Evolutionary conservation across 2,329 filamentous ascomycete genomes (phyloP).

Genomic region (Alternaria infectoria): DNA sequence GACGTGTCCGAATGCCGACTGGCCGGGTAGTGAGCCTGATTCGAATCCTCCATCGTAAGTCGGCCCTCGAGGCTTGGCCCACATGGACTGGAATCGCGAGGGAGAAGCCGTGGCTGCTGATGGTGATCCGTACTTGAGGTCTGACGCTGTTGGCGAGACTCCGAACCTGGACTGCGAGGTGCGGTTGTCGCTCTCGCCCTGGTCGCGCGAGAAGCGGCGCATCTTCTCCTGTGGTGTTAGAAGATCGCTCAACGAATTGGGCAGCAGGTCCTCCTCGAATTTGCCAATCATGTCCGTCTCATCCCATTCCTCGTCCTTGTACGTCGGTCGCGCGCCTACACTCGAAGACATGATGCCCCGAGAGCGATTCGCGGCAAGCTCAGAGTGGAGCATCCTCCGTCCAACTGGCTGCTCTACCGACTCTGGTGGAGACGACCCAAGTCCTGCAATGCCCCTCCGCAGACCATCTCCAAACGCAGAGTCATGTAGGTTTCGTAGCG

Average conservation of each 20-base stretch:
- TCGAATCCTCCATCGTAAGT: conserved; percentile 55
- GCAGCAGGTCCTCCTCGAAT: conserved; percentile 89
- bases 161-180: conserved; percentile 59
- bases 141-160: conserved; percentile 52
- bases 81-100: conserved; percentile 66
- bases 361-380: conserved; percentile 61
- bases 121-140: conserved; percentile 58
- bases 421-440: conserved; percentile 63
- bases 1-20: conserved; percentile 63
- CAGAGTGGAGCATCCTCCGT: conserved; percentile 68
- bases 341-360: conserved; percentile 67
- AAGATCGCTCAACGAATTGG: conserved; percentile 69
- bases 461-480: conserved; percentile 74
- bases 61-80: conserved; percentile 56
- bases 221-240: conserved; percentile 67
- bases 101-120: conserved; percentile 61
- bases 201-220: conserved; percentile 64
- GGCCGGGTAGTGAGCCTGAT: conserved; percentile 43
- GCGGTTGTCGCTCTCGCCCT: conserved; percentile 56
- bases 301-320: conserved; percentile 61
- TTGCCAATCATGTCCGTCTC: conserved; percentile 63
- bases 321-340: conserved; percentile 56
- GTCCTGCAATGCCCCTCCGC: conserved; percentile 52
- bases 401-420: conserved; percentile 68
- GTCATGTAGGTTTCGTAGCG: conserved; percentile 66